A percentile compares a stretch with the other conserved stretches of the same genome.
These are phyloP conservation scores for Aspergillus arachidicola DNA, from an alignment of 2,329 filamentous ascomycete species.

Conservation along the genomic window DNA sequence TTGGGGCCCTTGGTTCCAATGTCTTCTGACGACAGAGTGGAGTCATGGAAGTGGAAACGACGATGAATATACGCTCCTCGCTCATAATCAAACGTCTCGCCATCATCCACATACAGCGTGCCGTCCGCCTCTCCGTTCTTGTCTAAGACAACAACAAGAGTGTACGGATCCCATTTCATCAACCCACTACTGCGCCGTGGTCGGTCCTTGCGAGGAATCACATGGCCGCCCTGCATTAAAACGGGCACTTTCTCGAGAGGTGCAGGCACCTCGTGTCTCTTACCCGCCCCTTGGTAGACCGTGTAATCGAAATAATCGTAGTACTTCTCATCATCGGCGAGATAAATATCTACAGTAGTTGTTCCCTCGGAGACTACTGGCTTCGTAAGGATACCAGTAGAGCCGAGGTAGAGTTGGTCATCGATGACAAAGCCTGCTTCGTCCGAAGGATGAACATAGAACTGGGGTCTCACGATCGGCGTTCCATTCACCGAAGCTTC, in stretches of 20 bases:
- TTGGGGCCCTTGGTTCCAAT: conserved; percentile 63
- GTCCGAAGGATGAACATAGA: conserved; percentile 85
- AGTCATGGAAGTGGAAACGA: conserved; percentile 66
- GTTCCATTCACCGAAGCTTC: conserved; percentile 79
- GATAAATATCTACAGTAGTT: conserved; percentile 74
- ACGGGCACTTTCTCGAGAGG: conserved; percentile 86
- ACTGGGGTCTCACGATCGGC: conserved; percentile 88
- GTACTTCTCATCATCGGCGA: conserved; percentile 86
- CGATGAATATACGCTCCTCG: conserved; percentile 87
- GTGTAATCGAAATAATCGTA: conserved; percentile 95
- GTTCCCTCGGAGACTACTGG: conserved; percentile 80
- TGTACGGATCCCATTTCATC: conserved; percentile 96
- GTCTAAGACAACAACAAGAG: conserved; percentile 75
- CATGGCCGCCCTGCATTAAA: conserved; percentile 89
- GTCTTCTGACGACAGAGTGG: conserved; percentile 70
- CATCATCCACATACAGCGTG: conserved; percentile 88
- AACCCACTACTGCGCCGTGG: conserved; percentile 82
- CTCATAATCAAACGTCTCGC: conserved; percentile 87
- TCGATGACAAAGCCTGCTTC: conserved; percentile 87
- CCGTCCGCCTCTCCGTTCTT: conserved; percentile 74
- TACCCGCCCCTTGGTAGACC: conserved; percentile 71
- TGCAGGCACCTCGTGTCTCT: conserved; percentile 69
- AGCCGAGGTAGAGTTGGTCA: conserved; percentile 89
- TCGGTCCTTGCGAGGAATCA: conserved; percentile 85
- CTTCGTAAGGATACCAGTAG: conserved; percentile 87